A percentile compares a stretch with the other conserved stretches of the same genome.
phyloP scores from a whole-genome alignment of 805 yeast genomes.

The Yamadazyma kitorensis region DNA sequence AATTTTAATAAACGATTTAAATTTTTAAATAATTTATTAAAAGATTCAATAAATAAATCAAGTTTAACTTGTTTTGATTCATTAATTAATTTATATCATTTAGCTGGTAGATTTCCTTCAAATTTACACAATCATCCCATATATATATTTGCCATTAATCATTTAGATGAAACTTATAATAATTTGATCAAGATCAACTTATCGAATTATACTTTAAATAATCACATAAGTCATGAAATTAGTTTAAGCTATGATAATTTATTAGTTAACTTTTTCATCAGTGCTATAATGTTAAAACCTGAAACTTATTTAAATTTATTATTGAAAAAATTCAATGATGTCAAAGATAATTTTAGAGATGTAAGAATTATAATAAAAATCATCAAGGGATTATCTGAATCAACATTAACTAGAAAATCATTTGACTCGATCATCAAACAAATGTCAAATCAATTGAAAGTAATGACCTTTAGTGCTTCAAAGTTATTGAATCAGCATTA shows the following conservation, averaged over 20 bases:
- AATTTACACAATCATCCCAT: conserved; percentile 23
- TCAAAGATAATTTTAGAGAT: conserved; percentile 22
- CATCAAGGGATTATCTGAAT: conserved; percentile 28
- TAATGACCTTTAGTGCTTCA: conserved; percentile 24
- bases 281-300: conserved; percentile 36
- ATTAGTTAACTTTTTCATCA: conserved; percentile 27
- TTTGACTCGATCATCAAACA: conserved; percentile 24
- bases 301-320: conserved; percentile 25
- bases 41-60: conserved; percentile 24
- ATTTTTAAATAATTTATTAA: conserved; percentile 26
- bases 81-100: conserved; percentile 31
- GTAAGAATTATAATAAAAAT: conserved; percentile 26
- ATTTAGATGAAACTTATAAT: conserved; percentile 30
- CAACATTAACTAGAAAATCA: conserved; percentile 16
- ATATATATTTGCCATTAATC: conserved; percentile 24
- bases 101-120: conserved; percentile 31
- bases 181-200: conserved; percentile 17
- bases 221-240: conserved; percentile 6
- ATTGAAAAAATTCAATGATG: conserved; percentile 19
- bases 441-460: conserved; percentile 22
- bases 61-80: conserved; percentile 35
- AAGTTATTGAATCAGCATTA: conserved; percentile 23
- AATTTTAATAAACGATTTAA: conserved; percentile 36
- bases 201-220: conserved; percentile 9
- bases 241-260: conserved; percentile 20